Conservation (phyloP, 768 basidiomycete species). For the Boletus rex-veris region DNA sequence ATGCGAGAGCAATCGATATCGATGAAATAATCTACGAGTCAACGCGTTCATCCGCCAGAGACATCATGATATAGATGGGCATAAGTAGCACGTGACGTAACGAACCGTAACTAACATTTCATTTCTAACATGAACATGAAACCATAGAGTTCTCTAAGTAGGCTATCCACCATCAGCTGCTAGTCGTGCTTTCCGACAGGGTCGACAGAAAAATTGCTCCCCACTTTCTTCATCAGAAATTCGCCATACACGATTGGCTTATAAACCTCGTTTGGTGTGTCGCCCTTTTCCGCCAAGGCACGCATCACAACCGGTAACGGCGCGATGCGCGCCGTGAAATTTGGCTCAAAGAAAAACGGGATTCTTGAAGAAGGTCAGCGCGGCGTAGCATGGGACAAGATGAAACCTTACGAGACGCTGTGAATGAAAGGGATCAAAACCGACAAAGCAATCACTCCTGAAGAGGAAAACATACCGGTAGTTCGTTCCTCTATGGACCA, state of each 20-base stretch:
- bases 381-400: neutral
- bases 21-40: conserved; percentile 21
- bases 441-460: neutral
- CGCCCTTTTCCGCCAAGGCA: conserved; percentile 15
- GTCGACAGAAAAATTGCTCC: conserved; percentile 59
- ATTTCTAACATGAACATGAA: too few relatives aligned
- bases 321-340: conserved; percentile 65
- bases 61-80: neutral
- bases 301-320: conserved; percentile 63
- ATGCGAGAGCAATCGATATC: conserved; percentile 19
- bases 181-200: conserved; percentile 33
- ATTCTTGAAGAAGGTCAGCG: conserved; percentile 44
- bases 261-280: conserved; percentile 32
- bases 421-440: conserved; percentile 4
- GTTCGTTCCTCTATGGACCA: conserved; percentile 71
- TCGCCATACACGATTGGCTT: conserved; percentile 70
- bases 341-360: conserved; percentile 95
- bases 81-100: conserved; percentile 29
- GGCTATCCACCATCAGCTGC: neutral
- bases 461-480: conserved; percentile 43
- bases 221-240: conserved; percentile 71
- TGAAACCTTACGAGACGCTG: conserved; percentile 65
- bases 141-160: neutral
- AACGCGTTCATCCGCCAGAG: conserved; percentile 13
- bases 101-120: too few relatives aligned